Evolutionary conservation across 2,329 filamentous ascomycete species (phyloP).

Genomic region (Trichoderma hamatum): DNA sequence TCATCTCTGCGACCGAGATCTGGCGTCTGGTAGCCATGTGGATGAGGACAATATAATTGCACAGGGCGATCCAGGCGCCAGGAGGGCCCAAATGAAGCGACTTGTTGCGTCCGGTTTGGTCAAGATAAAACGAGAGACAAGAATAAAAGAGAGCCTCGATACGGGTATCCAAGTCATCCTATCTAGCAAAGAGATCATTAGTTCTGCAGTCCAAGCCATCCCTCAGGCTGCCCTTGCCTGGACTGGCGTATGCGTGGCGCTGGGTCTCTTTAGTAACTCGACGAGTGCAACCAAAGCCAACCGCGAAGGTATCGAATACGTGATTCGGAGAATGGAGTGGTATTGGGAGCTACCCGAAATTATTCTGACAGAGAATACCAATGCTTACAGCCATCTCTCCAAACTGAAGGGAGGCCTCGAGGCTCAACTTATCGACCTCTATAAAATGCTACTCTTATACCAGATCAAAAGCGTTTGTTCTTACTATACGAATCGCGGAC

Average conservation of each 20-base stretch:
- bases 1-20: slow-evolving; percentile 13
- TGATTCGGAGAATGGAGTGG: slow-evolving; percentile 45
- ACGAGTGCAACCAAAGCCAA: slow-evolving; percentile 35
- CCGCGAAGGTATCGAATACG: slow-evolving; percentile 40
- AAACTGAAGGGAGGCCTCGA: slow-evolving; percentile 32
- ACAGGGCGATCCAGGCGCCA: not conserved
- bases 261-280: slow-evolving; percentile 40
- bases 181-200: slow-evolving; percentile 34
- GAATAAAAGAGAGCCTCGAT: slow-evolving; percentile 34
- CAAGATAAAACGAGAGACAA: slow-evolving; percentile 34
- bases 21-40: not conserved
- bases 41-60: slow-evolving; percentile 9
- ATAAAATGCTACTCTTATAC: slow-evolving; percentile 44
- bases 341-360: slow-evolving; percentile 40
- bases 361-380: slow-evolving; percentile 34
- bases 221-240: slow-evolving; percentile 44
- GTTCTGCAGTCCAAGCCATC: slow-evolving; percentile 34
- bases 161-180: slow-evolving; percentile 33
- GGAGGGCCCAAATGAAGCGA: slow-evolving; percentile 36
- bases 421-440: slow-evolving; percentile 40
- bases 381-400: not conserved
- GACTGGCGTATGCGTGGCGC: slow-evolving; percentile 40
- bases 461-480: slow-evolving; percentile 46
- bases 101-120: slow-evolving; percentile 37
- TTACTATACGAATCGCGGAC: slow-evolving; percentile 38